Evolutionary conservation across 805 yeast genomes (phyloP), one percentile per base, ranked within the genome.

Genomic region (Candida chauliodis): DNA sequence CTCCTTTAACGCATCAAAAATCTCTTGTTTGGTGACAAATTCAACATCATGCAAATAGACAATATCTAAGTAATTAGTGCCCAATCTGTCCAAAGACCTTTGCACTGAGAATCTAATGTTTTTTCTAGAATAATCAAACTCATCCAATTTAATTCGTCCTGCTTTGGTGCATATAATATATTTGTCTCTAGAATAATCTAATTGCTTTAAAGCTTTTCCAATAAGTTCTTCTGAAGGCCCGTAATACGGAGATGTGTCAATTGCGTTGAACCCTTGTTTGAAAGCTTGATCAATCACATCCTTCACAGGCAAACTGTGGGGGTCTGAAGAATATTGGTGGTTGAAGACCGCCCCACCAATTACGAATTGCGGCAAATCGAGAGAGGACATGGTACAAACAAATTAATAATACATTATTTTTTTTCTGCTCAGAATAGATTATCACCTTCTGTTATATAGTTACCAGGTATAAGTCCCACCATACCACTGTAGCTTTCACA

Each of bases 201-300:
- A 21, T 27, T 38, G 34, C 18, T 23, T 26, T 46, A 90, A 61
- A 0, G 89, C 91, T 11, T 69, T 44, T 1, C 98, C 97, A 5
- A 86, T 55, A 10, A 90, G 46, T 14, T 61, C 69, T 53, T 90
- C 98, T 4, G 95, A 84, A 0, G 87, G 87, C 0, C 97, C 97
- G 55, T 90, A 90, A 61, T 86, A 89, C 3, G 97, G 96, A 0
- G 96, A 85, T 0, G 97, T 88, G 54, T 90, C 97, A 25, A 90
- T 68, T 1, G 95, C 93, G 32, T 71, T 73, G 43, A 87, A 65
- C 0, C 96, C 96, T 18, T 68, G 53, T 15, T 66, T 60, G 50
- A 90, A 81, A 0, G 90, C 93, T 10, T 57, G 50, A 34, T 63
- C 54, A 15, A 90, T 48, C 35, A 90, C 73, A 0, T 75, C 78